Percentiles rank a stretch among this genome's conserved stretches.
Conservation (phyloP, 2,329 filamentous ascomycete genomes). For the Arthroderma uncinatum region DNA sequence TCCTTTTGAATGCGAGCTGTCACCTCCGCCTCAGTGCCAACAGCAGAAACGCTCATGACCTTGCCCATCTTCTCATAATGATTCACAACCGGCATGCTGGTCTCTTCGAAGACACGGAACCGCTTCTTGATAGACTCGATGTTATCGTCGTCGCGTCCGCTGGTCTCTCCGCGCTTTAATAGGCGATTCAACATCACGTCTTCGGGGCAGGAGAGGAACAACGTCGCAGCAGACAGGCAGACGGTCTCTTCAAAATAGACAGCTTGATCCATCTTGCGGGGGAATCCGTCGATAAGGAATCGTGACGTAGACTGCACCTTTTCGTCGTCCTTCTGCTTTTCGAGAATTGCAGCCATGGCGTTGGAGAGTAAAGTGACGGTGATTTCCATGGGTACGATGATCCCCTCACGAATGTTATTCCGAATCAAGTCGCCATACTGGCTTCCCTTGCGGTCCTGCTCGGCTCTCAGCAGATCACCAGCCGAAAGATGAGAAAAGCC, state of each 20-base stretch:
- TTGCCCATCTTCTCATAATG: conserved; percentile 65
- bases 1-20: conserved; percentile 44
- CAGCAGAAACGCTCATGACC: conserved; percentile 71
- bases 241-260: conserved; percentile 85
- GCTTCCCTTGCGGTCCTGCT: conserved; percentile 75
- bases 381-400: conserved; percentile 98
- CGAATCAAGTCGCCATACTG: conserved; percentile 90
- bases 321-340: conserved; percentile 32
- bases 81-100: conserved; percentile 93
- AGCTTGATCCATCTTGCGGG: conserved; percentile 94
- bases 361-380: conserved; percentile 90
- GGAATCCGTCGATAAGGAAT: conserved; percentile 77
- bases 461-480: conserved; percentile 83
- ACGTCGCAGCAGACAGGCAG: conserved; percentile 68
- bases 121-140: conserved; percentile 91
- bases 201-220: conserved; percentile 93
- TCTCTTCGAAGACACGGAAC: conserved; percentile 87
- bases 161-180: conserved; percentile 83
- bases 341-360: conserved; percentile 66
- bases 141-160: conserved; percentile 85
- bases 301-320: conserved; percentile 39
- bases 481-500: conserved; percentile 88
- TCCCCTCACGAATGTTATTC: conserved; percentile 83
- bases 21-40: conserved; percentile 53
- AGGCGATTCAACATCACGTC: conserved; percentile 73